Base-by-base conservation (phyloP, 2,329 filamentous ascomycete species). In the Pyrenochaeta sp. region DNA sequence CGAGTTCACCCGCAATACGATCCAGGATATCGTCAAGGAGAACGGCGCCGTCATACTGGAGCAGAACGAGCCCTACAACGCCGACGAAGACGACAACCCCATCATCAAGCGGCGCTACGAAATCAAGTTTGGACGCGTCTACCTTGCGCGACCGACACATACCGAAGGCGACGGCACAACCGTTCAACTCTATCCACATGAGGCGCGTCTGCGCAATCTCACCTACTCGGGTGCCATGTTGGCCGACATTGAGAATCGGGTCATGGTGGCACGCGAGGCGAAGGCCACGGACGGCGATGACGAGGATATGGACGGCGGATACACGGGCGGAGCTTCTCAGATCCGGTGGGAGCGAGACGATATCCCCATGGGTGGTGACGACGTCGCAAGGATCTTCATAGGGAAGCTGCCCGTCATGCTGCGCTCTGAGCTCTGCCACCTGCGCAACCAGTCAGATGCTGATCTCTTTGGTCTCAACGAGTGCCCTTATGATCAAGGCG, bases 391-490 rank as follows among this genome's bases (percentile, higher is more conserved):
- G 62, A 87, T 96, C 24, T 97, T 95, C 71, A 90, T 97, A 51
- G 94, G 94, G 59, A 96, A 96, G 71, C 82, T 99, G 61, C 94
- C 94, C 3, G 91, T 97, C 67, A 99, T 99, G 94, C 81, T 99
- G 61, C 96, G 96, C 76, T 96, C 92, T 20, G 90, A 93, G 72
- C 94, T 96, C 61, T 99, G 94, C 73, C 90, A 95, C 55, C 75
- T 99, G 58, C 88, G 88, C 58, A 86, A 88, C 57, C 84, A 95
- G 67, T 83, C 84, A 35, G 93, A 97, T 55, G 87, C 94, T 39
- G 87, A 89, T 35, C 80, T 99, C 2, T 97, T 96, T 69, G 81
- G 89, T 32, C 86, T 95, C 72, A 96, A 96, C 67, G 94, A 99
- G 74, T 99, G 94, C 59, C 94, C 94, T 1, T 99, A 96, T 72